phyloP scores from a whole-genome alignment of 768 basidiomycete genomes.

The Rhizopogon sp. region DNA sequence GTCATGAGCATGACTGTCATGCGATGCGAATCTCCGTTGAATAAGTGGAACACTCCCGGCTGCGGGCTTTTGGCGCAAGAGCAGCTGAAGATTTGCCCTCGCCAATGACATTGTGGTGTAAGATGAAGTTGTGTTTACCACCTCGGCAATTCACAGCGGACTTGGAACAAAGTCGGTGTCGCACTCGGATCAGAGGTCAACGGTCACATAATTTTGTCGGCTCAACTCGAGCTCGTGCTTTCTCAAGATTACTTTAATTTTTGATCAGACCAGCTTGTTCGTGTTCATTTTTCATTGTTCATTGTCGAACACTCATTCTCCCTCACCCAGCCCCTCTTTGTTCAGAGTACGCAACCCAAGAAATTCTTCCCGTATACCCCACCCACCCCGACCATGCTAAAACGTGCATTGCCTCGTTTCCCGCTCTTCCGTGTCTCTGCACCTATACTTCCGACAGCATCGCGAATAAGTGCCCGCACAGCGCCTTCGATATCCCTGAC shows the following conservation, averaged over 20 bases:
- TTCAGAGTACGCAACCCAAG: neutral
- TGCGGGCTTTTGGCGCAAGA: slow-evolving; percentile 30
- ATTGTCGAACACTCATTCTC: neutral
- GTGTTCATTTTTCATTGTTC: neutral
- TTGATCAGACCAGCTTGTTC: neutral
- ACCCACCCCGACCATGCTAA: slow-evolving; percentile 25
- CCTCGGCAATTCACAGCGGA: slow-evolving; percentile 7
- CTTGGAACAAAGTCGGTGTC: neutral
- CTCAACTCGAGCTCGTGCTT: too few relatives aligned
- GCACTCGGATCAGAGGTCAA: neutral
- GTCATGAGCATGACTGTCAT: slow-evolving; percentile 38
- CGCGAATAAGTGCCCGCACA: slow-evolving; percentile 29
- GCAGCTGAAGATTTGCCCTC: slow-evolving; percentile 31
- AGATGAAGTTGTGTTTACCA: slow-evolving; percentile 4
- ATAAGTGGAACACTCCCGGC: slow-evolving; percentile 18
- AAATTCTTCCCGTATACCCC: neutral
- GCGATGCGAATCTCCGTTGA: slow-evolving; percentile 40
- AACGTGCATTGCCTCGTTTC: slow-evolving; percentile 39
- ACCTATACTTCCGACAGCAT: slow-evolving; percentile 45
- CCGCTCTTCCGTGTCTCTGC: slow-evolving; percentile 41
- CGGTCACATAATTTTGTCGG: too few relatives aligned
- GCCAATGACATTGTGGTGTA: slow-evolving; percentile 37
- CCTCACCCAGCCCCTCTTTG: neutral
- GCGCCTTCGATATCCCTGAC: slow-evolving; percentile 26
- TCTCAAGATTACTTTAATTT: too few relatives aligned